phyloP scores from a whole-genome alignment of 2,329 filamentous ascomycete species.

The Scedosporium minutisporum region DNA sequence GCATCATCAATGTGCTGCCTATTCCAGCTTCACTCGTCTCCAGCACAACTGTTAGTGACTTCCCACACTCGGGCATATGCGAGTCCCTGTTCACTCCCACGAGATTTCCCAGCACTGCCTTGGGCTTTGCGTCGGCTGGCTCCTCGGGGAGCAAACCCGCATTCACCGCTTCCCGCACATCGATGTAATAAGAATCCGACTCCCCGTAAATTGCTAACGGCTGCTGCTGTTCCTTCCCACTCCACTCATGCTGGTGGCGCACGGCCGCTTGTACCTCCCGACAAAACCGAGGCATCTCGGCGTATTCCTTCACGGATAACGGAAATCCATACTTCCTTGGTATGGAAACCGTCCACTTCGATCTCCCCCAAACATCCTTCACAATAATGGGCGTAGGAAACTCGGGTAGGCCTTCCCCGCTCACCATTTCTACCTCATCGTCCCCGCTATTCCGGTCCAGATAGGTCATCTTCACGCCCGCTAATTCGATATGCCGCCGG shows the following conservation, averaged over 20 bases:
- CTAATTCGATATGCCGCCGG: constrained; percentile 24
- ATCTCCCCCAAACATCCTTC: constrained; percentile 51
- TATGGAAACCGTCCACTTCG: constrained; percentile 76
- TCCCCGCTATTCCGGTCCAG: constrained; percentile 10
- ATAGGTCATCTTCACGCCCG: constrained; percentile 10
- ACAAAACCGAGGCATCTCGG: constrained; percentile 58
- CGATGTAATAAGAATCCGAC: constrained; percentile 60
- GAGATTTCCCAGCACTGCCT: constrained; percentile 26
- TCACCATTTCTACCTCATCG: constrained; percentile 57
- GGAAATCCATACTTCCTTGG: constrained; percentile 59
- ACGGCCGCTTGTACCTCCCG: constrained; percentile 53
- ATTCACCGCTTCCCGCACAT: constrained; percentile 61
- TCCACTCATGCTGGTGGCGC: constrained; percentile 26
- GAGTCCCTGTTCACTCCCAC: constrained; percentile 37
- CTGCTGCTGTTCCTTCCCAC: background rate
- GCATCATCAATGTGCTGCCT: constrained; percentile 63
- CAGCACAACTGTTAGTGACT: constrained; percentile 67
- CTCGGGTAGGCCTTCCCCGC: constrained; percentile 55
- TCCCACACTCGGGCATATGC: constrained; percentile 52
- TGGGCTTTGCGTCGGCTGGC: constrained; percentile 27
- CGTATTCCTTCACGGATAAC: constrained; percentile 54
- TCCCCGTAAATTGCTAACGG: constrained; percentile 38
- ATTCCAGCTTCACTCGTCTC: constrained; percentile 66
- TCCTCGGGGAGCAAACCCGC: constrained; percentile 49
- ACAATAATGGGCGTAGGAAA: constrained; percentile 65